Evolutionary conservation across 2,329 filamentous ascomycete species (phyloP).

Genomic region (Scedosporium dehoogii): DNA sequence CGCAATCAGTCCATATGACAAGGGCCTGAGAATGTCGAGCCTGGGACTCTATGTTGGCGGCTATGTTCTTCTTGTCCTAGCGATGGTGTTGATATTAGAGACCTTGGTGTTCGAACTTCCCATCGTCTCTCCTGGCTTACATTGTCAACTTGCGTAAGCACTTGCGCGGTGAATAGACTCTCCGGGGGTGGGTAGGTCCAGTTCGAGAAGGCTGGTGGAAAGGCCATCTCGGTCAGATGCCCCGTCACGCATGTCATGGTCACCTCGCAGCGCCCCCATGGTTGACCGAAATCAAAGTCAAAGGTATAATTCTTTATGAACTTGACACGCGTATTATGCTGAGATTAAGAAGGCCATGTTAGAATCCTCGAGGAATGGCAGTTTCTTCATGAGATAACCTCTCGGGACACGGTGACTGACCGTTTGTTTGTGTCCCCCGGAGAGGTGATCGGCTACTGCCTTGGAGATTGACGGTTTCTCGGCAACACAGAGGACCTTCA

Average conservation of each 20-base stretch:
- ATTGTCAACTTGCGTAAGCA: constrained; percentile 56
- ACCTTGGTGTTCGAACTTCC: too few relatives aligned
- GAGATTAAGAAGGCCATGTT: neutral
- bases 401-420: constrained; percentile 39
- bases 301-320: constrained; percentile 96
- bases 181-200: constrained; percentile 77
- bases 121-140: constrained; percentile 29
- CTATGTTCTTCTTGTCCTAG: constrained; percentile 70
- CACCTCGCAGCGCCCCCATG: constrained; percentile 74
- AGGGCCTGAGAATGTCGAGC: constrained; percentile 63
- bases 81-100: too few relatives aligned
- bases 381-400: neutral
- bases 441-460: constrained; percentile 82
- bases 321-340: constrained; percentile 45
- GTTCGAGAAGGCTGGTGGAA: constrained; percentile 60
- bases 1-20: constrained; percentile 98
- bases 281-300: constrained; percentile 70
- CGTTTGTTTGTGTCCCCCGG: constrained; percentile 61
- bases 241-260: constrained; percentile 92
- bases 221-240: constrained; percentile 75
- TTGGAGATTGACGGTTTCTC: constrained; percentile 88
- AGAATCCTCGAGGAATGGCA: neutral
- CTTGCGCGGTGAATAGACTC: constrained; percentile 70
- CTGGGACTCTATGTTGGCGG: constrained; percentile 73
- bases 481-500: constrained; percentile 46